These are phyloP conservation scores for Raphanus hybrid DNA, from an alignment of 441 rosid genomes.

Conservation along the genomic window DNA sequence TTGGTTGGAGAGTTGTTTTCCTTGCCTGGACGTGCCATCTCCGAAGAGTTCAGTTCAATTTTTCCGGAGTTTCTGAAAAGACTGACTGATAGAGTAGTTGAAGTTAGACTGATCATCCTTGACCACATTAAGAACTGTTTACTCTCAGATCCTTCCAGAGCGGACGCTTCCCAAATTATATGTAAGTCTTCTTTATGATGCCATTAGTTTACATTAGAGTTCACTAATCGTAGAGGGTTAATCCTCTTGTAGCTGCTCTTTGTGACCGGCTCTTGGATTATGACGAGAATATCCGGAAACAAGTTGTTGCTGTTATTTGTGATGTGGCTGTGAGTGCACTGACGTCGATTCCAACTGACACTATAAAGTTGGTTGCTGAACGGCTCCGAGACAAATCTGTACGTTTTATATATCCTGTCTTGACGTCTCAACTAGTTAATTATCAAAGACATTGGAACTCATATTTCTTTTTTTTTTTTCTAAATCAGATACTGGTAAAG, in stretches of 20 bases:
- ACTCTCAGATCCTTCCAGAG: slow-evolving; percentile 73
- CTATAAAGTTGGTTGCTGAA: slow-evolving; percentile 84
- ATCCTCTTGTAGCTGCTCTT: slow-evolving; percentile 76
- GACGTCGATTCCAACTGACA: slow-evolving; percentile 74
- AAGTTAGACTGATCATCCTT: slow-evolving; percentile 88
- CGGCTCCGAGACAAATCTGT: slow-evolving; percentile 99
- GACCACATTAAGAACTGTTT: slow-evolving; percentile 88
- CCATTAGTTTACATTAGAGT: slow-evolving; percentile 27
- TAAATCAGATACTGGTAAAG: slow-evolving; percentile 81
- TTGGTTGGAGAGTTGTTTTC: slow-evolving; percentile 94
- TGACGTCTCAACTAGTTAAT: slow-evolving; percentile 29
- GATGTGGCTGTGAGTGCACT: slow-evolving; percentile 80
- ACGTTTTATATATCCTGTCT: slow-evolving; percentile 44
- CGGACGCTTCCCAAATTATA: slow-evolving; percentile 85
- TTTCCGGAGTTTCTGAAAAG: slow-evolving; percentile 96
- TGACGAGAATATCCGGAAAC: slow-evolving; percentile 97
- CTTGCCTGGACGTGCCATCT: slow-evolving; percentile 65
- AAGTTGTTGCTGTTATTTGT: slow-evolving; percentile 92
- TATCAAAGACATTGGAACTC: slow-evolving; percentile 29
- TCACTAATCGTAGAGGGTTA: slow-evolving; percentile 38
- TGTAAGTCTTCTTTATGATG: slow-evolving; percentile 59
- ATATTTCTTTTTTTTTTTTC: slow-evolving; percentile 18
- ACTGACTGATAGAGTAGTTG: slow-evolving; percentile 94
- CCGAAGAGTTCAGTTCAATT: slow-evolving; percentile 82
- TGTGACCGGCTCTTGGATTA: slow-evolving; percentile 97